Evolutionary conservation across 2,329 filamentous ascomycete genomes (phyloP).

Genomic region (Cercospora sp.): DNA sequence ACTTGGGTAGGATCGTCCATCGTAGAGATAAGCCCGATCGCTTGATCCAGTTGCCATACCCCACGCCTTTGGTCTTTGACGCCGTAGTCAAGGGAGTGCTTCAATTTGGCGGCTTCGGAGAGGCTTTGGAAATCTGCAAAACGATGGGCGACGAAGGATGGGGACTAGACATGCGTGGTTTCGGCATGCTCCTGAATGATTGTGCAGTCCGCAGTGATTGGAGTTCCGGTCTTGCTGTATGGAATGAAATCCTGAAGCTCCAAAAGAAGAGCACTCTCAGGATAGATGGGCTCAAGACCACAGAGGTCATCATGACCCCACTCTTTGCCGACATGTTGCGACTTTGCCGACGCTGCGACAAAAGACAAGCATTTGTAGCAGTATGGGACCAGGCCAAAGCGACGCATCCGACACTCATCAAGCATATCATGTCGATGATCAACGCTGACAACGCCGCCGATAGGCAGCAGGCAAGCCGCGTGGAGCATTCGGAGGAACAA

Average conservation of each 20-base stretch:
- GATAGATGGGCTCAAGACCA: slow-evolving; percentile 16
- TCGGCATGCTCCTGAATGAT: slow-evolving; percentile 44
- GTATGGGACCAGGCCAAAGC: slow-evolving; percentile 15
- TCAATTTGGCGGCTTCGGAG: slow-evolving; percentile 48
- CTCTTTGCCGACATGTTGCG: slow-evolving; percentile 31
- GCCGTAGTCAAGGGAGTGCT: slow-evolving; percentile 46
- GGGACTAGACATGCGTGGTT: slow-evolving; percentile 45
- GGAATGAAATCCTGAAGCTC: slow-evolving; percentile 44
- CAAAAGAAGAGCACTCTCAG: slow-evolving; percentile 16
- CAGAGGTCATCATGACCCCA: slow-evolving; percentile 18
- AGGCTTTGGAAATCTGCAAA: slow-evolving; percentile 44
- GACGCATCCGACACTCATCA: slow-evolving; percentile 2
- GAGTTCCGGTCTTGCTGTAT: slow-evolving; percentile 42
- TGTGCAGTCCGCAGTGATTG: slow-evolving; percentile 44
- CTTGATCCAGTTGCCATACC: slow-evolving; percentile 47
- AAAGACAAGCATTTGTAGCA: slow-evolving; percentile 20
- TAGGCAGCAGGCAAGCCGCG: background rate
- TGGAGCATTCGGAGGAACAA: background rate
- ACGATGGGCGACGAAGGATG: slow-evolving; percentile 48
- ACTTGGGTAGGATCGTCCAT: slow-evolving; percentile 30
- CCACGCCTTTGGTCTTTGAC: slow-evolving; percentile 48
- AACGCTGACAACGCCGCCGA: background rate
- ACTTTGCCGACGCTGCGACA: slow-evolving; percentile 27
- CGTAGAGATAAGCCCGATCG: slow-evolving; percentile 25
- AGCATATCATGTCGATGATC: slow-evolving; percentile 1